These are phyloP conservation scores for Dentipellis fragilis DNA, from an alignment of 768 basidiomycete genomes.

Conservation along the genomic window DNA sequence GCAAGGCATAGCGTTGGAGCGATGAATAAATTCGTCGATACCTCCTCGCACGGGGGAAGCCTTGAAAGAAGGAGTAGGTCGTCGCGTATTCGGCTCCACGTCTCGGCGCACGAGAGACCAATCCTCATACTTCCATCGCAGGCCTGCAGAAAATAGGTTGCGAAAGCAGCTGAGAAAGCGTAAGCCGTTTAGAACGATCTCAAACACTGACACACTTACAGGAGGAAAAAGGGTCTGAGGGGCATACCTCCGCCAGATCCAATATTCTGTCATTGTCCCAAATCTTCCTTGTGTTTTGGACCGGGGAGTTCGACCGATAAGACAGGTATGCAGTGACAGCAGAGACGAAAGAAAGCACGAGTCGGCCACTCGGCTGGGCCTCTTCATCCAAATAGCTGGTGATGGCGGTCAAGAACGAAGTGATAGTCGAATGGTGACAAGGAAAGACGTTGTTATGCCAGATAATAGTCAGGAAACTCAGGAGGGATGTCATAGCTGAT, in stretches of 20 bases:
- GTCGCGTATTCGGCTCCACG: constrained; percentile 46
- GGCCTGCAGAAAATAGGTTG: constrained; percentile 25
- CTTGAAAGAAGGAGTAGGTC: constrained; percentile 34
- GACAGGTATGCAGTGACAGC: too few species aligned
- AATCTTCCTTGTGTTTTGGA: background rate
- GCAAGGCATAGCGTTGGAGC: constrained; percentile 42
- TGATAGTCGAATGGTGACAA: background rate
- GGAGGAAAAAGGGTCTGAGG: constrained; percentile 27
- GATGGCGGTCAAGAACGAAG: background rate
- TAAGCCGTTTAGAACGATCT: background rate
- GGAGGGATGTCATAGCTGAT: background rate
- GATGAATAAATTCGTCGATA: constrained; percentile 39
- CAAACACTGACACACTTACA: constrained; percentile 25
- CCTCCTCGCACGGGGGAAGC: constrained; percentile 35
- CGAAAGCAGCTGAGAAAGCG: constrained; percentile 6
- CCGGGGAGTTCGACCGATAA: too few species aligned
- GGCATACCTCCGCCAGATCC: constrained; percentile 21
- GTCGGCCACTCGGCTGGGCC: background rate
- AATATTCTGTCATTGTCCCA: constrained; percentile 28
- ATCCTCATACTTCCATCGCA: constrained; percentile 16
- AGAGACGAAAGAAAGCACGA: too few species aligned
- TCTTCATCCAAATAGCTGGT: background rate
- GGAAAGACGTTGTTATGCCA: background rate
- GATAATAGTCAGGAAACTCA: background rate
- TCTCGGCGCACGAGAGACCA: constrained; percentile 35